Base-by-base conservation (phyloP, 179 eudicot species). In the Silene coronaria region DNA sequence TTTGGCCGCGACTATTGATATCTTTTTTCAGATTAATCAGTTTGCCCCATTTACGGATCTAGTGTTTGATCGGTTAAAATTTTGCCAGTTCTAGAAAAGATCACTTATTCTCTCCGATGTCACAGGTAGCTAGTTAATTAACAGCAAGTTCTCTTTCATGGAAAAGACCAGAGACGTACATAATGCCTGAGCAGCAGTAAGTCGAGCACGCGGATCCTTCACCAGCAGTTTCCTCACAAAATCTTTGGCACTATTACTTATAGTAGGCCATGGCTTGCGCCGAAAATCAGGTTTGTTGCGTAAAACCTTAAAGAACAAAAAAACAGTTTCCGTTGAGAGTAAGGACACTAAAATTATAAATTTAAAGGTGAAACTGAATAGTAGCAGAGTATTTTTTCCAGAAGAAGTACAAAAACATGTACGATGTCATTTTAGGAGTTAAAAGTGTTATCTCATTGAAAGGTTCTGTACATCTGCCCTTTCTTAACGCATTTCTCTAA, bases 111-210 rank as follows among this genome's bases (percentile, higher is more conserved):
- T 8, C 46, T 38, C 46, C 12, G 2, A 38, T 38, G 12, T 38
- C 46, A 38, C 27, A 23, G 6, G 30, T 23, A 60, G 64, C 64
- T 60, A 60, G 26, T 23, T 2, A 45, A 1, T 22, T 28, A 66
- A n/a, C 46, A 62, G 62, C 8, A 59, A 73, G 53, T 22, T 74
- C 59, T 74, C 30, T 51, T 51, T 22, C 32, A 64, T 22, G 23
- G 74, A 42, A 22, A 70, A 76, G 8, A 55, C 64, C 74, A 32
- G 61, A 69, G 72, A 83, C 92, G 24, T 95, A 95, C 99, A 95
- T 59, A 95, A 74, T 79, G 99, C 99, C 84, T 95, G 99, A 73
- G 99, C 91, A 42, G 97, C 97, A 38, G 99, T 95, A 74, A 92
- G 90, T 80, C 99, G 89, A 74, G 93, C 88, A 77, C 88, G 91